A percentile compares a stretch with the other conserved stretches of the same genome.
Conservation (phyloP, 2,329 filamentous ascomycete genomes). For the Fusarium sp. region DNA sequence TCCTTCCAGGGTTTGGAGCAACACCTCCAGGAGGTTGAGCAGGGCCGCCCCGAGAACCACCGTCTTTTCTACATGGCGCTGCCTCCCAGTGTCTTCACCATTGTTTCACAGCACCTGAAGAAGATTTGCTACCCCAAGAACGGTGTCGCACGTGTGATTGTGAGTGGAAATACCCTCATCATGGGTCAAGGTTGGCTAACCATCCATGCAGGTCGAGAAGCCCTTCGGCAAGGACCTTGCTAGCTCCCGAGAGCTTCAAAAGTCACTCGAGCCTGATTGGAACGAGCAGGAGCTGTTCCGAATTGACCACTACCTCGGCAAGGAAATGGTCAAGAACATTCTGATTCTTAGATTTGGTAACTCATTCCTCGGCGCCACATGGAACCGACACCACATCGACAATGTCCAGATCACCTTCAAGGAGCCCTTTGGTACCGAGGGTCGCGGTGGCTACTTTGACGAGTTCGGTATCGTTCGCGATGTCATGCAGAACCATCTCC, state of each 20-base stretch:
- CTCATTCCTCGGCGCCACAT: conserved; percentile 97
- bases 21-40: conserved; percentile 87
- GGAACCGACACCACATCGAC: conserved; percentile 99
- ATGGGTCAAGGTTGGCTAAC: conserved; percentile 25
- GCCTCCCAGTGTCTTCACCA: conserved; percentile 96
- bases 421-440: conserved; percentile 98
- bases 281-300: conserved; percentile 98
- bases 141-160: conserved; percentile 93
- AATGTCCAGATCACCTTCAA: conserved; percentile 99
- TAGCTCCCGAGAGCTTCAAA: conserved; percentile 93
- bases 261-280: conserved; percentile 96
- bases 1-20: conserved; percentile 87
- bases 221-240: conserved; percentile 97
- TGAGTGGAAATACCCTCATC: conserved; percentile 49
- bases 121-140: conserved; percentile 93
- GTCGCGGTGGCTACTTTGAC: conserved; percentile 97
- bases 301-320: conserved; percentile 98
- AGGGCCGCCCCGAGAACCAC: conserved; percentile 83
- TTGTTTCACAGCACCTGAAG: conserved; percentile 97
- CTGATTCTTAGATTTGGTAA: conserved; percentile 98
- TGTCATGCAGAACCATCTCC: conserved; percentile 99
- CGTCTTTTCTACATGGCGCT: conserved; percentile 99
- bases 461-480: conserved; percentile 99
- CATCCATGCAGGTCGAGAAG: conserved; percentile 83
- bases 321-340: conserved; percentile 99